Evolutionary conservation across 2,329 filamentous ascomycete species (phyloP), one percentile per base, ranked within the genome.

Genomic region (Magnaporthiopsis incrustans): DNA sequence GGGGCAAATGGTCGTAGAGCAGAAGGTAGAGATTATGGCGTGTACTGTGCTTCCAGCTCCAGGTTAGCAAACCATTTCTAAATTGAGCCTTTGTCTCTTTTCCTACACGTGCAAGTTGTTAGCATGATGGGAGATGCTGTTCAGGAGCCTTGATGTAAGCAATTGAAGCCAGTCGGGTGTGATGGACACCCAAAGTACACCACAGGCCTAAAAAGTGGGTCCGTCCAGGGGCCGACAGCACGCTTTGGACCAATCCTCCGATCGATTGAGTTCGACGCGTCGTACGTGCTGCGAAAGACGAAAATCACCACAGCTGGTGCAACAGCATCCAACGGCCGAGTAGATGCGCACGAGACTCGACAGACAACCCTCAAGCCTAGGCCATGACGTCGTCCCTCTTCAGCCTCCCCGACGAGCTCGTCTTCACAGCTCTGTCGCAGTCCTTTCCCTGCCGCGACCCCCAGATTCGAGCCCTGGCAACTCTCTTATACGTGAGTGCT

Each of bases 401-500:
- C 70, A 72, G 77, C 65, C 76, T 84, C 18, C 84, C 84, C 2
- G 80, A 82, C 62, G 83, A 86, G 69, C 71, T 78, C 50, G 68
- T 83, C 10, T 71, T 82, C 10, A 73, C 78, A 2, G 72, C 79
- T 3, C 70, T 87, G 8, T 70, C 77, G 35, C 72, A 80, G 59
- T 74, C 69, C 25, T 87, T 84, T 66, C 85, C 85, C 10, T 85
- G 84, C 66, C 80, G 86, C 64, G 82, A 85, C 60, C 74, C 77
- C 61, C 85, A 88, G 72, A 85, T 86, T 64, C 79, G 81, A n/a
- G 77, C 83, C 22, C 74, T 89, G 12, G 77, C 82, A 26, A 83
- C 83, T 1, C 77, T 89, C 5, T 69, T 87, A 32, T 75, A 79
- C 70, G 82, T 82, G 75, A 67, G 77, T 70, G n/a, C 18, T 53